Evolutionary conservation across 768 basidiomycete species (phyloP).

Genomic region (Multifurca ochricompacta): DNA sequence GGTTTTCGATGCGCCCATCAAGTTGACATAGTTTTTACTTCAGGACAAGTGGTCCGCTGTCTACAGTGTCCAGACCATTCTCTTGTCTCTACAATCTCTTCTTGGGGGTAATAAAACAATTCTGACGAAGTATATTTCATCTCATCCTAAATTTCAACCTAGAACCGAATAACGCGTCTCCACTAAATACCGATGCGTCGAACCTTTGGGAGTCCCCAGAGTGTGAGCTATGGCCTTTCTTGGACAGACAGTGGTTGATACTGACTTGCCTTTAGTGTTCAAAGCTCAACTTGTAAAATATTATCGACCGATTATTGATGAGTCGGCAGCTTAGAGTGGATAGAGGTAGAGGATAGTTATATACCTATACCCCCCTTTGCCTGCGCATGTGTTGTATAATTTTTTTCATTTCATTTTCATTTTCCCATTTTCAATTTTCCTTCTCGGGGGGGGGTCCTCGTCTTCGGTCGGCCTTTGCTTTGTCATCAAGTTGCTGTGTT

Average conservation of each 20-base stretch:
- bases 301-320: constrained; percentile 48
- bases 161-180: constrained; percentile 94
- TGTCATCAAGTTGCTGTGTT: constrained; percentile 12
- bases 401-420: neutral
- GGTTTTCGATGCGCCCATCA: neutral
- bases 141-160: constrained; percentile 1
- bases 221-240: constrained; percentile 33
- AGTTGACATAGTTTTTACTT: neutral
- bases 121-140: neutral
- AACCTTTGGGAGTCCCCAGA: constrained; percentile 68
- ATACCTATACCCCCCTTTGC: constrained; percentile 13
- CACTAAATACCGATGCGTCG: constrained; percentile 82
- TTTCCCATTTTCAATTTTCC: too few species aligned
- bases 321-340: constrained; percentile 25
- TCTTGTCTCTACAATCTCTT: constrained; percentile 80
- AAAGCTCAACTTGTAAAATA: constrained; percentile 64
- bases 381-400: constrained; percentile 1
- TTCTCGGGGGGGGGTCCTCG: too few species aligned
- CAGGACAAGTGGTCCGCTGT: constrained; percentile 94
- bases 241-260: neutral
- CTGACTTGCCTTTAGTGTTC: constrained; percentile 30
- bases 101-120: constrained; percentile 58
- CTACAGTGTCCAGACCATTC: constrained; percentile 84
- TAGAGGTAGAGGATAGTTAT: neutral
- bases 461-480: constrained; percentile 3